Evolutionary conservation across 345 rosid species (phyloP).

Genomic region (Aquilaria yunnanensis): DNA sequence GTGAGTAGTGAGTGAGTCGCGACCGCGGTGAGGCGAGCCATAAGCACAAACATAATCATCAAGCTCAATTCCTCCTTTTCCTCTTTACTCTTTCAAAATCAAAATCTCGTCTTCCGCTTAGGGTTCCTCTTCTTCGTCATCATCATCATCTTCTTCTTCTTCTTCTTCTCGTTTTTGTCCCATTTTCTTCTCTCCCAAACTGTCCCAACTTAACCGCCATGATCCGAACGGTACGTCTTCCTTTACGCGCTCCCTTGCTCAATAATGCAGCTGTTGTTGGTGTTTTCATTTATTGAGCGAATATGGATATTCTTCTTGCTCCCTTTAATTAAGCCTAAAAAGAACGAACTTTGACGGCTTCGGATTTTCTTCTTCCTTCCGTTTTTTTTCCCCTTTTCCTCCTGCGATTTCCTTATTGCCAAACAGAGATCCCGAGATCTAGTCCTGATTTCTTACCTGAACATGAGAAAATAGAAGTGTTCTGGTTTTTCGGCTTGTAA

Average conservation of each 20-base stretch:
- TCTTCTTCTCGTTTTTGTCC: neutral
- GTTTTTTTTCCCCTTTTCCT: neutral
- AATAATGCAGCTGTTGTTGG: neutral
- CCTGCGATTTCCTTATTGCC: neutral
- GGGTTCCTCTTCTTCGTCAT: conserved; percentile 4
- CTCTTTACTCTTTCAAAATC: neutral
- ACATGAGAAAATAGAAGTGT: neutral
- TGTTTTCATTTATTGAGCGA: neutral
- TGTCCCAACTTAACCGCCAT: neutral
- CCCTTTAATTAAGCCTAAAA: neutral
- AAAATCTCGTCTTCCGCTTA: neutral
- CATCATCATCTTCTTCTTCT: neutral
- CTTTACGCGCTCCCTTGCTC: neutral
- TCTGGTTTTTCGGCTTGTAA: neutral
- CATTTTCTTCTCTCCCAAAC: conserved; percentile 8
- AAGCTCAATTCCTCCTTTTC: no score
- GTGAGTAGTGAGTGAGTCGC: neutral
- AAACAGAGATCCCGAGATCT: neutral
- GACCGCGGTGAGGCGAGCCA: neutral
- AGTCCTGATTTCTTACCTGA: neutral
- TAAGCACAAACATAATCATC: neutral
- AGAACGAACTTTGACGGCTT: neutral
- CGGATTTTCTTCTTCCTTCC: neutral
- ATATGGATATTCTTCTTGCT: neutral
- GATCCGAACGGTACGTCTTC: conserved; percentile 7